Conservation (phyloP, 441 rosid genomes). For the Syzygium syzygioides region DNA sequence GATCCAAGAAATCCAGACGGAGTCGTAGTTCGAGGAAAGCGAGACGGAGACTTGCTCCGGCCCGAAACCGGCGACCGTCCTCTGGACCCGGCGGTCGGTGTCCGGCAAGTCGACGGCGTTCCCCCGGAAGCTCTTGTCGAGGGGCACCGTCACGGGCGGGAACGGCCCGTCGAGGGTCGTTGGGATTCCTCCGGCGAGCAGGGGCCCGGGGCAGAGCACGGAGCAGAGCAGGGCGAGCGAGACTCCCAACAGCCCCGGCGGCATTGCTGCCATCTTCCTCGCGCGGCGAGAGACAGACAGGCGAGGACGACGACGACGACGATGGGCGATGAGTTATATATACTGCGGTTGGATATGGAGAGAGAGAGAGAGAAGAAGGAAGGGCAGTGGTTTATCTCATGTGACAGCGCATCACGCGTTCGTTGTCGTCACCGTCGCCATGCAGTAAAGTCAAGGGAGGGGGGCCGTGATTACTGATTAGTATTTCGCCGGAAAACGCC, state of each 20-base stretch:
- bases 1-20: conserved; percentile 85
- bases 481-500: neutral
- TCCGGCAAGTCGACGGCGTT: conserved; percentile 64
- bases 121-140: conserved; percentile 49
- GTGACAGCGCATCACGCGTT: neutral
- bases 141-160: conserved; percentile 55
- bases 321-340: neutral
- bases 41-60: conserved; percentile 87
- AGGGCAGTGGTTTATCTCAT: neutral
- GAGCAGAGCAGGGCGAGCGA: neutral
- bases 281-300: neutral
- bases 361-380: too few relatives aligned
- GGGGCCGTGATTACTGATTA: too few relatives aligned
- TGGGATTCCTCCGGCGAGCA: conserved; percentile 12
- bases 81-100: conserved; percentile 40
- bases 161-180: conserved; percentile 78
- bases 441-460: neutral
- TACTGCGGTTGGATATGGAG: neutral
- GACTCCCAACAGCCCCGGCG: neutral
- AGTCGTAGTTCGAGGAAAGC: conserved; percentile 46
- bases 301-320: neutral
- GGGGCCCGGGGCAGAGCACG: neutral
- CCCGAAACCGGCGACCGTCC: conserved; percentile 26
- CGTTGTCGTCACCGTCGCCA: neutral
- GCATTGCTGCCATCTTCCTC: neutral